Conservation (phyloP, 495 filamentous ascomycete species). For the Podospora pseudocomata region DNA sequence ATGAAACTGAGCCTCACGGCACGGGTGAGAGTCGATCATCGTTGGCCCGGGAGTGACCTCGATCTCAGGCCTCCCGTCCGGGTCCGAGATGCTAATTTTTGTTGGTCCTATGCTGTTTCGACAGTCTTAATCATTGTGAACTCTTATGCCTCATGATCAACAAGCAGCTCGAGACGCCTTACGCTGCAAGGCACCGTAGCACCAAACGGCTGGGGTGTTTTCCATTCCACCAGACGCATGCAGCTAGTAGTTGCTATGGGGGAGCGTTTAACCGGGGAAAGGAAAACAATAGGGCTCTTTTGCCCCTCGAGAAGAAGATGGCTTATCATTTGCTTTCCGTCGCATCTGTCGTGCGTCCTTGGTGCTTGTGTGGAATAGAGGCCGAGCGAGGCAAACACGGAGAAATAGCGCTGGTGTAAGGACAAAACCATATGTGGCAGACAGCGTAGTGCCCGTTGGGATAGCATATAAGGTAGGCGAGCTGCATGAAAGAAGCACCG, state of each 20-base stretch:
- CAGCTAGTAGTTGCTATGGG: neutral
- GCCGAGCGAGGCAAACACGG: conserved; percentile 3
- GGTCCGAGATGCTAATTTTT: neutral
- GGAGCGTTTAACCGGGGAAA: neutral
- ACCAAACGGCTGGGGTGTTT: neutral
- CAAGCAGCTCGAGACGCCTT: conserved; percentile 1
- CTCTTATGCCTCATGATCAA: conserved; percentile 1
- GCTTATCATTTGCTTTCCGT: neutral
- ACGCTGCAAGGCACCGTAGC: conserved; percentile 18
- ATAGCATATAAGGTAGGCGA: neutral
- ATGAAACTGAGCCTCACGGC: conserved; percentile 20
- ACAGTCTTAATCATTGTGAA: conserved; percentile 2
- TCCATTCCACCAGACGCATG: neutral
- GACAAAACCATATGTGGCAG: neutral
- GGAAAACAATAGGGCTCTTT: neutral
- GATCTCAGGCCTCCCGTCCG: neutral
- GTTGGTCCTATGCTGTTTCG: neutral
- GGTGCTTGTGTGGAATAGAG: neutral
- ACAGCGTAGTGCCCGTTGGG: neutral
- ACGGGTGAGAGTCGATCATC: conserved; percentile 12
- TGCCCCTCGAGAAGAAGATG: neutral
- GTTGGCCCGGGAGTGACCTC: conserved; percentile 7
- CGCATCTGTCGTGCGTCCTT: neutral
- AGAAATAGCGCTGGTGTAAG: neutral
- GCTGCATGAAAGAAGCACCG: neutral